Evolutionary conservation across 495 filamentous ascomycete species (phyloP).

Genomic region (Mytilinidion resinicola): DNA sequence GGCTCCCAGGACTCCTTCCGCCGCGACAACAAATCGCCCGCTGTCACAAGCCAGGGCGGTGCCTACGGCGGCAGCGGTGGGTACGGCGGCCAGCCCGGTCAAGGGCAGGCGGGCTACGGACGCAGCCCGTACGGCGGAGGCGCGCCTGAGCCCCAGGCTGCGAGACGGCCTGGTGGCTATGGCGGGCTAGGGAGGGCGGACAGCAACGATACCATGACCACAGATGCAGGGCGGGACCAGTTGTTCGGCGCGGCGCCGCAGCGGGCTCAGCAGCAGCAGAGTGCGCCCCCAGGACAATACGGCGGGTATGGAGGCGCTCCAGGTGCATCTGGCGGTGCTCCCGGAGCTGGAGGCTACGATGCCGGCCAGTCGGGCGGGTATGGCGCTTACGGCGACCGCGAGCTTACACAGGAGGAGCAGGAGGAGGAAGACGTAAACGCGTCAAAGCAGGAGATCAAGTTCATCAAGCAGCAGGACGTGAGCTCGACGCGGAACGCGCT

Average conservation of each 20-base stretch:
- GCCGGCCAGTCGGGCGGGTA: slow-evolving; percentile 37
- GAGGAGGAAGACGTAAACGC: slow-evolving; percentile 55
- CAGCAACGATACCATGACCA: slow-evolving; percentile 44
- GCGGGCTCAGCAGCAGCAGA: slow-evolving; percentile 35
- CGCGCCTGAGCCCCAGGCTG: slow-evolving; percentile 27
- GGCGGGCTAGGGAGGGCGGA: slow-evolving; percentile 57
- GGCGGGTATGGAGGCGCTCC: slow-evolving; percentile 40
- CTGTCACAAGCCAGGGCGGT: slow-evolving; percentile 30
- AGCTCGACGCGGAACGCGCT: slow-evolving; percentile 64
- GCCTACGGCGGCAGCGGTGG: slow-evolving; percentile 13
- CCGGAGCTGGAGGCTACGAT: background rate
- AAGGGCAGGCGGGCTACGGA: background rate
- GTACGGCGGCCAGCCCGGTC: slow-evolving; percentile 4
- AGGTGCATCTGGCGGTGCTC: background rate
- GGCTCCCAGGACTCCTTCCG: slow-evolving; percentile 16
- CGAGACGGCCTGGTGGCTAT: slow-evolving; percentile 62
- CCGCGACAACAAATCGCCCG: slow-evolving; percentile 35
- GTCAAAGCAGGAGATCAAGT: slow-evolving; percentile 67
- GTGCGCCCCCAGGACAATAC: slow-evolving; percentile 39
- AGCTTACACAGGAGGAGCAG: slow-evolving; percentile 64
- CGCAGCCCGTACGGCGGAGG: background rate
- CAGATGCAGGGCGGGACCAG: slow-evolving; percentile 53
- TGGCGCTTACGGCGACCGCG: slow-evolving; percentile 54
- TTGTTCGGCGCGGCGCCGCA: slow-evolving; percentile 56
- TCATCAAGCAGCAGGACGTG: slow-evolving; percentile 70